Evolutionary conservation across 352 stramenopile genomes (phyloP), one percentile per base, ranked within the genome.

Genomic region (Phytophthora sp.): DNA sequence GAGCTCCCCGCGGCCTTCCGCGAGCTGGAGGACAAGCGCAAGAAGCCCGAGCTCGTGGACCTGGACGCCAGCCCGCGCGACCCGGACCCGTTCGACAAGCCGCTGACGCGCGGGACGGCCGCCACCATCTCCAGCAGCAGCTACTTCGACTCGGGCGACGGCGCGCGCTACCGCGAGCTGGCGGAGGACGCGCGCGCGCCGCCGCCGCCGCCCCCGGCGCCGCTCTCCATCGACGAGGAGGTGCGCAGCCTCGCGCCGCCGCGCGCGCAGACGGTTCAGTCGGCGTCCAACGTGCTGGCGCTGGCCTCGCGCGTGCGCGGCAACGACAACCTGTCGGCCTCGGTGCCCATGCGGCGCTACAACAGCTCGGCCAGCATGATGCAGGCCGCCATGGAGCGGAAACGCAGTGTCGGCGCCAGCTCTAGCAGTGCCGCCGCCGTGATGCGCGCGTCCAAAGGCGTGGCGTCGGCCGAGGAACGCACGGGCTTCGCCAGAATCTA

Each of bases 401-500:
- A 74, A 24, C 35, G 61, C 23, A 75, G 61, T 35, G 31, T 61
- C 4, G 46, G 58, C 13, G 7, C 35, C 15, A 58, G n/a, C 49
- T 32, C 58, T 6, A 56, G 35, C 41, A 55, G 24, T 42, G 39
- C 53, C 12, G 55, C 46, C 1, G 50, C 55, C 7, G 62, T 70
- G 51, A 61, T 74, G 32, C 66, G 66, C 62, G 42, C 49, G 23
- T 37, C 10, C 26, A 12, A 32, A 23, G 42, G 62, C n/a, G n/a
- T n/a, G n/a, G n/a, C n/a, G n/a, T n/a, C n/a, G n/a, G n/a, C n/a
- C 18, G 74, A 90, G 4, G 79, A 89, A 20, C 77, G 79, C 43
- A 82, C 78, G 28, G 87, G 79, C 13, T 95, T 91, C 60, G 87
- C 82, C 26, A 74, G 87, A 35, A 95, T 95, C 64, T 95, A 89